A percentile compares a stretch with the other conserved stretches of the same genome.
phyloP scores from a whole-genome alignment of 75 land plant species.

The Picea glauca region DNA sequence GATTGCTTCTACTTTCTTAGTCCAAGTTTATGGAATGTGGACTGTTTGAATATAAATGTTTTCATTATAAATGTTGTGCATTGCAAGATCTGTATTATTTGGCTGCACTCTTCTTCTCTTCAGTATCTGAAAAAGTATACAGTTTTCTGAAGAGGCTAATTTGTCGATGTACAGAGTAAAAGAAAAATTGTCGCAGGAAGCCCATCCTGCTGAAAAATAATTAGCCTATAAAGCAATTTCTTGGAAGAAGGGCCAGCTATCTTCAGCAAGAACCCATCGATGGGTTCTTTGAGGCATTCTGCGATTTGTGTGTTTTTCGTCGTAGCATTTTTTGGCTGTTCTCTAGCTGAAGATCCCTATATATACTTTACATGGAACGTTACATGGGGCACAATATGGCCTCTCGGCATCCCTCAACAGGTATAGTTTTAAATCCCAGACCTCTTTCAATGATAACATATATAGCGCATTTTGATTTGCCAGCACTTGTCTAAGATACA shows the following conservation, averaged over 20 bases:
- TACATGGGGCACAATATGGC: slow-evolving; percentile 25
- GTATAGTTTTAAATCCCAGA: slow-evolving; percentile 16
- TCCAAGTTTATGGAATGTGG: too few relatives aligned
- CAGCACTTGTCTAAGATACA: neutral
- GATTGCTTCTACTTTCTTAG: too few relatives aligned
- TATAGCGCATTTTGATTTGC: too few relatives aligned
- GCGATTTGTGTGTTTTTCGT: neutral
- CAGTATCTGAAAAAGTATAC: too few relatives aligned
- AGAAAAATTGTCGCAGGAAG: neutral
- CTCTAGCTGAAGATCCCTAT: slow-evolving; percentile 21
- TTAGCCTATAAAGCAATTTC: neutral
- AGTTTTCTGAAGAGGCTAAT: too few relatives aligned
- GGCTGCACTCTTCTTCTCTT: neutral
- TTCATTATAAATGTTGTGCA: neutral
- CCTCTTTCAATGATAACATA: slow-evolving; percentile 17
- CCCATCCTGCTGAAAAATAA: neutral
- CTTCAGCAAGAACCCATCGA: neutral
- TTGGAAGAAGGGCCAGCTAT: neutral
- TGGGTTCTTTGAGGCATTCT: neutral
- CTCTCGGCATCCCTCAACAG: slow-evolving; percentile 26
- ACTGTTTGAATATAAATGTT: too few relatives aligned
- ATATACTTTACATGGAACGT: slow-evolving; percentile 45
- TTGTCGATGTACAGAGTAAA: neutral
- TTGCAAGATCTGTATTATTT: neutral
- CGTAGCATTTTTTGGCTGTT: neutral